Evolutionary conservation across 2,329 filamentous ascomycete species (phyloP).

Genomic region (Trichoderma sp.): DNA sequence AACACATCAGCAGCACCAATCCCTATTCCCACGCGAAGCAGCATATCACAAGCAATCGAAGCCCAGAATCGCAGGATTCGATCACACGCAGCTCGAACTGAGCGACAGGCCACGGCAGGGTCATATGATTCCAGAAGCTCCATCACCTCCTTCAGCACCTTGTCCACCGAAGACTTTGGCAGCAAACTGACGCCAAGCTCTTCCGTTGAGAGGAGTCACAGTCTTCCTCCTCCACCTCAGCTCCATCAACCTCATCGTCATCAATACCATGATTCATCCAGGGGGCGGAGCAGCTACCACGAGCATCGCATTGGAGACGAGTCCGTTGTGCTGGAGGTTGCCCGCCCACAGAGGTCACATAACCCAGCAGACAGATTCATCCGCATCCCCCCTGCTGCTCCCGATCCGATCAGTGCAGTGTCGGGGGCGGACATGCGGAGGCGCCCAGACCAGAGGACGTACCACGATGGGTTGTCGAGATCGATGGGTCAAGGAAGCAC

Average conservation of each 20-base stretch:
- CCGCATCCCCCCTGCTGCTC: constrained; percentile 8
- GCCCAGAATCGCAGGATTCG: background rate
- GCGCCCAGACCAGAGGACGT: background rate
- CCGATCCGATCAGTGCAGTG: constrained; percentile 7
- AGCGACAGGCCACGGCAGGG: background rate
- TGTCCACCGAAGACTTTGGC: background rate
- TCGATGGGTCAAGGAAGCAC: background rate
- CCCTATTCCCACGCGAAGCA: background rate
- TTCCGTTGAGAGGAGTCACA: background rate
- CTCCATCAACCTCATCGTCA: background rate
- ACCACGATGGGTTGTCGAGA: background rate
- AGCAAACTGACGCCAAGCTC: background rate
- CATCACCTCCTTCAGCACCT: background rate
- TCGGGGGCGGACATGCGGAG: background rate
- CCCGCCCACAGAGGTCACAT: background rate
- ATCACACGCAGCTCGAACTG: background rate
- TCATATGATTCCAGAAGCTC: constrained; percentile 12
- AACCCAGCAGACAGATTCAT: background rate
- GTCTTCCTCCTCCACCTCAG: no score
- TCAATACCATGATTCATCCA: background rate
- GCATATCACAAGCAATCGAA: background rate
- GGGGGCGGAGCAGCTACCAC: constrained; percentile 10
- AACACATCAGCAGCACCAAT: background rate
- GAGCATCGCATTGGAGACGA: background rate
- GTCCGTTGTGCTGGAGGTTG: background rate